phyloP scores from a whole-genome alignment of 495 filamentous ascomycete genomes.

The Annulohypoxylon bovei region DNA sequence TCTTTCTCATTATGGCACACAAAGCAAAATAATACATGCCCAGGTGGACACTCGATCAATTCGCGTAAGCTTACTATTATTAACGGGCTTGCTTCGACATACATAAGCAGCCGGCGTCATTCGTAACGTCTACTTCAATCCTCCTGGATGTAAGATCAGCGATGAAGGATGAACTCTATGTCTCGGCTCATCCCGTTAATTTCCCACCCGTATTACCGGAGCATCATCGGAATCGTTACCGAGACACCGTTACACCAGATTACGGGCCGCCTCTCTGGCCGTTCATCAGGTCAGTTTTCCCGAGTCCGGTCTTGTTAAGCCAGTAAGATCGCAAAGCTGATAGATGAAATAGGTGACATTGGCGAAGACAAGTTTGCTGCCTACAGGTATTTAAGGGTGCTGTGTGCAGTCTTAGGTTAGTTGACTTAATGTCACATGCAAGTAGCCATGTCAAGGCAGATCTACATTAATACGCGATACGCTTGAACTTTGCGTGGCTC shows the following conservation, averaged over 20 bases:
- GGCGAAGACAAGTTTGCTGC: not conserved
- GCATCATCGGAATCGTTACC: constrained; percentile 6
- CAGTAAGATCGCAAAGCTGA: not conserved
- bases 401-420: too few species aligned
- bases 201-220: not conserved
- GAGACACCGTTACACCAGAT: constrained; percentile 9
- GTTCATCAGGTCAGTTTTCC: not conserved
- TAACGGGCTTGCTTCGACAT: too few species aligned
- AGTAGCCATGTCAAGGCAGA: not conserved
- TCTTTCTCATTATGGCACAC: not conserved
- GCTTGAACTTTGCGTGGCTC: not conserved
- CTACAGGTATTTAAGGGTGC: not conserved
- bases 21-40: not conserved
- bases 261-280: not conserved
- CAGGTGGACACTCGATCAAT: not conserved
- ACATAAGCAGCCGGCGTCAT: not conserved
- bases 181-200: not conserved
- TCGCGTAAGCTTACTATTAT: not conserved
- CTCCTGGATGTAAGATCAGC: not conserved
- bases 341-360: not conserved
- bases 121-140: not conserved
- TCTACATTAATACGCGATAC: constrained; percentile 7
- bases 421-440: not conserved
- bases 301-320: not conserved
- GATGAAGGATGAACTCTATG: not conserved